phyloP scores from a whole-genome alignment of 2,329 filamentous ascomycete genomes.

The Coniochaeta prunicola region DNA sequence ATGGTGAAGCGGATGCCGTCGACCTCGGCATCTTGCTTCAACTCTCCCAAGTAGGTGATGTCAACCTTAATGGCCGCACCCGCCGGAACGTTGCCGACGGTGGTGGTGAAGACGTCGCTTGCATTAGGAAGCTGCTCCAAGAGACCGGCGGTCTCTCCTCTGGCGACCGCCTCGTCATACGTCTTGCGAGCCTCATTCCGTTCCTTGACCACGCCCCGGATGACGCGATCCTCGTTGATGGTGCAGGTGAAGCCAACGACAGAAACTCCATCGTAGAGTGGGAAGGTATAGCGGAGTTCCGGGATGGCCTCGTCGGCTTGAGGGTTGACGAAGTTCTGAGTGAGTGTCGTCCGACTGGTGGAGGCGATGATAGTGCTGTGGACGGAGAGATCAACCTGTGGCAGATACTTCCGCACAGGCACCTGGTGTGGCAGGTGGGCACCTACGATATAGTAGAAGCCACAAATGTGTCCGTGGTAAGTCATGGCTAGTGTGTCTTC shows the following conservation, averaged over 20 bases:
- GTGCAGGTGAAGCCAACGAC: constrained; percentile 61
- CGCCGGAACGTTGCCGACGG: constrained; percentile 59
- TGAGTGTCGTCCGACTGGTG: constrained; percentile 38
- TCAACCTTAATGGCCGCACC: constrained; percentile 49
- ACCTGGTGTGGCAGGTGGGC: background rate
- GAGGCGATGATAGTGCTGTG: constrained; percentile 55
- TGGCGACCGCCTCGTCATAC: constrained; percentile 50
- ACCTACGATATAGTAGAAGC: constrained; percentile 23
- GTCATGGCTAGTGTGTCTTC: background rate
- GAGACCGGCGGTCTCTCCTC: constrained; percentile 56
- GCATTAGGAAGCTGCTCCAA: constrained; percentile 54
- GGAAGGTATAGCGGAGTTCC: constrained; percentile 60
- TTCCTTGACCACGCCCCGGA: constrained; percentile 61
- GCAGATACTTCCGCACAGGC: constrained; percentile 37
- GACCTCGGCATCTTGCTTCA: constrained; percentile 63
- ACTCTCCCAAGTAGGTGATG: constrained; percentile 60
- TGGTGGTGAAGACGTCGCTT: constrained; percentile 61
- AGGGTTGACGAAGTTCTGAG: constrained; percentile 56
- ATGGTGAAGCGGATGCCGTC: constrained; percentile 65
- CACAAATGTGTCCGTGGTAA: constrained; percentile 18
- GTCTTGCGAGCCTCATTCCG: constrained; percentile 51
- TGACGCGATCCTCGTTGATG: constrained; percentile 50
- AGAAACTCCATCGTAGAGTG: constrained; percentile 64
- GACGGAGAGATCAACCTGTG: constrained; percentile 48
- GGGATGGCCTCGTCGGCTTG: constrained; percentile 28